Base-by-base conservation (phyloP, 306 rosid genomes). In the Cicer chorassanicum region DNA sequence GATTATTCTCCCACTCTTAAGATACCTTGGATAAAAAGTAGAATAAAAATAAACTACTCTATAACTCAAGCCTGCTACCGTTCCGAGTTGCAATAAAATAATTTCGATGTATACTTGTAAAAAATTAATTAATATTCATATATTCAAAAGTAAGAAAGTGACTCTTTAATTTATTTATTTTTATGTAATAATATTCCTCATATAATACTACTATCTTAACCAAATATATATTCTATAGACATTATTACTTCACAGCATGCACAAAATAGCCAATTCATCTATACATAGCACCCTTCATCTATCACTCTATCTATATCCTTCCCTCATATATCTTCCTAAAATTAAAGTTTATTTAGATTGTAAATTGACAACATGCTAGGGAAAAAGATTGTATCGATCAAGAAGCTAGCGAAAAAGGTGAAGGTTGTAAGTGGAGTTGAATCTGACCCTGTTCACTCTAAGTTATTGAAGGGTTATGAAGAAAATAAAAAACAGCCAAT, bases 381-480 rank as follows among this genome's bases (percentile, higher is more conserved):
- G 24, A 93, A 81, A 69, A 93, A 78, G 77, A 86, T 87, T 70
- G 84, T 51, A 3, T 48, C 86, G 0, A 65, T 93, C 49, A 88
- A 83, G 83, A 91, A 88, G 78, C 82, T 93, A 5, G 85, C 84
- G 0, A 88, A 83, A 70, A 87, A 68, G 72, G 89, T 80, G 65
- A 93, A 84, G 70, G 86, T 51, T 1, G 77, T 60, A 7, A 84
- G 86, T 6, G 74, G 78, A 72, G 49, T 39, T 13, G 86, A 64
- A 1, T 61, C 34, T 9, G 61, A 65, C 11, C 74, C 73, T 29
- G 81, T 59, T 9, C 72, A 82, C 54, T 56, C 64, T 2, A 78
- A 87, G 59, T 78, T 85, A 79, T 86, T 91, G 3, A 69, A 75
- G 56, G 80, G 7, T 68, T 45, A 44, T 7, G 76, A 74, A 16